Evolutionary conservation across 352 stramenopile genomes (phyloP).

Genomic region (Globisporangium perplexum): DNA sequence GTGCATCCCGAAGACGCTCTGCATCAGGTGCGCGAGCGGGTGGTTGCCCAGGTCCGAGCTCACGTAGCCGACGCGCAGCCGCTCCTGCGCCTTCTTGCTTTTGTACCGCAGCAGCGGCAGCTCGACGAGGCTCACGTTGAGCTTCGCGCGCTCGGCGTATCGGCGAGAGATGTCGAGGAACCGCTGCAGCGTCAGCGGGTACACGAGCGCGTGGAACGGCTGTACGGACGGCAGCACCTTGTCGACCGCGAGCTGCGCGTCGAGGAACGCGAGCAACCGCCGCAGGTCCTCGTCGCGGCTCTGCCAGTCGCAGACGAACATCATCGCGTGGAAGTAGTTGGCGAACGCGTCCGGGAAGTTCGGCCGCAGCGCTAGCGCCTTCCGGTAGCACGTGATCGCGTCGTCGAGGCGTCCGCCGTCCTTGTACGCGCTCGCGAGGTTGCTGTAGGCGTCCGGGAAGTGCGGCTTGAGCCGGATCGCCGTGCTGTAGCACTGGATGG

Average conservation of each 20-base stretch:
- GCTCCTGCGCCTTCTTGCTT: slow-evolving; percentile 57
- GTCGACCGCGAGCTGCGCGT: slow-evolving; percentile 17
- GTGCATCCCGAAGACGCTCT: slow-evolving; percentile 89
- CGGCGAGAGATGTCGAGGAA: slow-evolving; percentile 72
- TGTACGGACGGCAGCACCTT: slow-evolving; percentile 80
- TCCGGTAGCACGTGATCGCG: slow-evolving; percentile 91
- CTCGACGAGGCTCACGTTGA: slow-evolving; percentile 86
- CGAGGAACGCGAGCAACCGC: slow-evolving; percentile 26
- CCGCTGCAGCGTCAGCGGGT: slow-evolving; percentile 76
- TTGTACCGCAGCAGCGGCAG: slow-evolving; percentile 64
- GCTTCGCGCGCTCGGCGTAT: slow-evolving; percentile 79
- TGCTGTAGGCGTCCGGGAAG: slow-evolving; percentile 90
- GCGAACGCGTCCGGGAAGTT: slow-evolving; percentile 91
- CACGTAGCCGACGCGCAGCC: slow-evolving; percentile 86
- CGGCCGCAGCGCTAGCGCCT: slow-evolving; percentile 85
- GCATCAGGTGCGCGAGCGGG: slow-evolving; percentile 89
- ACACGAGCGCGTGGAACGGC: slow-evolving; percentile 91
- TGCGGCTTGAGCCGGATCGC: slow-evolving; percentile 87
- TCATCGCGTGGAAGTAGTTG: slow-evolving; percentile 91
- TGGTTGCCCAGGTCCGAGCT: slow-evolving; percentile 91
- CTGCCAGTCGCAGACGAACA: slow-evolving; percentile 92
- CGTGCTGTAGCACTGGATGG: slow-evolving; percentile 87
- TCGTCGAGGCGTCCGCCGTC: slow-evolving; percentile 85
- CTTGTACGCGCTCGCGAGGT: slow-evolving; percentile 92
- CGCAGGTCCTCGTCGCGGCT: slow-evolving; percentile 74